Evolutionary conservation across 805 yeast species (phyloP).

Genomic region (Starmerella floris): DNA sequence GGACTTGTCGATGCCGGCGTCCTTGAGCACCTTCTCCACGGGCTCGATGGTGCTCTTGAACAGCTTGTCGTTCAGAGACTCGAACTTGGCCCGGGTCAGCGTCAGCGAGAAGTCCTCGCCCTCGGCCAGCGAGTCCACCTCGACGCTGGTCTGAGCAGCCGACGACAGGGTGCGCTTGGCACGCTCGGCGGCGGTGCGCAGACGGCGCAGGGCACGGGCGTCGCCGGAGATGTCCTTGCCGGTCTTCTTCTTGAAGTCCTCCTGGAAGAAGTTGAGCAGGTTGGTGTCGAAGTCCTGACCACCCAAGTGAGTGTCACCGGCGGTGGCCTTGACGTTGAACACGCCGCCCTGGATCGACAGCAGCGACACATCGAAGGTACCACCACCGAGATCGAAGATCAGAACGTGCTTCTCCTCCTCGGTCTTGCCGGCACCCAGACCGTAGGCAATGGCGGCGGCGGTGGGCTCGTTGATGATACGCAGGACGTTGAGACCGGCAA

Average conservation of each 20-base stretch:
- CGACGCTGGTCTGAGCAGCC: constrained; percentile 89
- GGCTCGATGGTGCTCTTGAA: constrained; percentile 91
- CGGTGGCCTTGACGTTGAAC: constrained; percentile 92
- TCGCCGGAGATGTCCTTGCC: constrained; percentile 80
- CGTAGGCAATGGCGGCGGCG: constrained; percentile 95
- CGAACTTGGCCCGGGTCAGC: constrained; percentile 96
- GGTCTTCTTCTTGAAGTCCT: constrained; percentile 91
- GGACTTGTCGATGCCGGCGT: constrained; percentile 71
- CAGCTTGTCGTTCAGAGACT: constrained; percentile 82
- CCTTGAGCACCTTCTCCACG: constrained; percentile 89
- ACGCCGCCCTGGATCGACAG: constrained; percentile 90
- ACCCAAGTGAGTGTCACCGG: constrained; percentile 99
- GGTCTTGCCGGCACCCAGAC: constrained; percentile 80
- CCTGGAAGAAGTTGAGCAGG: constrained; percentile 82
- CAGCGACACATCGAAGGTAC: constrained; percentile 92
- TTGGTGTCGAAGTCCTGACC: constrained; percentile 98
- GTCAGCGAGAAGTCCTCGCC: constrained; percentile 92
- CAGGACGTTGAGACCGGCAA: constrained; percentile 72
- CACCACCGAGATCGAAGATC: constrained; percentile 94
- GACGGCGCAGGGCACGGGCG: constrained; percentile 93
- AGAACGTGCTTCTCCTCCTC: constrained; percentile 75
- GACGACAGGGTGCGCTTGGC: constrained; percentile 97
- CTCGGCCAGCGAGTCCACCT: constrained; percentile 86
- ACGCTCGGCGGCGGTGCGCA: constrained; percentile 98
- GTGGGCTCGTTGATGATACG: constrained; percentile 86